These are phyloP conservation scores for Heliamphora exappendiculata DNA, from an alignment of 148 eudicot species.

Conservation along the genomic window DNA sequence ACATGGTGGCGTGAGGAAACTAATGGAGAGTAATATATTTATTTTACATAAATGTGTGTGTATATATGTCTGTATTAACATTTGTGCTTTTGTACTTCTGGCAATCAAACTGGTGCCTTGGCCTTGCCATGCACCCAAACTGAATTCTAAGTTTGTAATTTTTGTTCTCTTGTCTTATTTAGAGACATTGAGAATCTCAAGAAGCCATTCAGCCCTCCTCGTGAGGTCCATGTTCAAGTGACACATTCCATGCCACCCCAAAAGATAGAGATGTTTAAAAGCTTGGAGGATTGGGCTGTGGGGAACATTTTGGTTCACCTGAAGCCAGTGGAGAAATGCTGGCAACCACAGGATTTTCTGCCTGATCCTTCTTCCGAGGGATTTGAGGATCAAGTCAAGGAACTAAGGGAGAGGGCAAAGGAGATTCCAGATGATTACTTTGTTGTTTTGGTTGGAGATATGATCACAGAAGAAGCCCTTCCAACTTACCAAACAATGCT, in stretches of 20 bases:
- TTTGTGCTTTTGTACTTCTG: not conserved
- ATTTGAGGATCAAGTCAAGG: slow-evolving; percentile 21
- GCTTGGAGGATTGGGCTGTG: slow-evolving; percentile 16
- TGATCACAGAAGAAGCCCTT: slow-evolving; percentile 30
- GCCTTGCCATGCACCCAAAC: not conserved
- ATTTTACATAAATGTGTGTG: not conserved
- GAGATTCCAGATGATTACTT: slow-evolving; percentile 25
- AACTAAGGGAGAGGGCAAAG: slow-evolving; percentile 23
- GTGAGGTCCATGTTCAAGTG: slow-evolving; percentile 16
- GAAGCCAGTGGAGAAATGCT: slow-evolving; percentile 18
- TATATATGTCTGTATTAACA: not conserved
- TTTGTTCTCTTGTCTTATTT: not conserved
- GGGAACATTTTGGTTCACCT: slow-evolving; percentile 17
- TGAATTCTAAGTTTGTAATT: slow-evolving; percentile 1
- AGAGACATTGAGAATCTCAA: slow-evolving; percentile 14
- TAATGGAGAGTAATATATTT: not conserved
- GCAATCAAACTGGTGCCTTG: not conserved
- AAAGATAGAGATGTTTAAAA: slow-evolving; percentile 18
- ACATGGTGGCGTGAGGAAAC: not conserved
- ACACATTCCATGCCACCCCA: slow-evolving; percentile 19
- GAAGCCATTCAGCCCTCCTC: slow-evolving; percentile 18
- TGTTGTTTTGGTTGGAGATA: slow-evolving; percentile 27
- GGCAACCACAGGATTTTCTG: slow-evolving; percentile 23
- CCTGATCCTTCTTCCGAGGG: slow-evolving; percentile 23
- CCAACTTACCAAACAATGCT: slow-evolving; percentile 27